phyloP scores from a whole-genome alignment of 2,329 filamentous ascomycete genomes.

The Myrmaecium sp. region DNA sequence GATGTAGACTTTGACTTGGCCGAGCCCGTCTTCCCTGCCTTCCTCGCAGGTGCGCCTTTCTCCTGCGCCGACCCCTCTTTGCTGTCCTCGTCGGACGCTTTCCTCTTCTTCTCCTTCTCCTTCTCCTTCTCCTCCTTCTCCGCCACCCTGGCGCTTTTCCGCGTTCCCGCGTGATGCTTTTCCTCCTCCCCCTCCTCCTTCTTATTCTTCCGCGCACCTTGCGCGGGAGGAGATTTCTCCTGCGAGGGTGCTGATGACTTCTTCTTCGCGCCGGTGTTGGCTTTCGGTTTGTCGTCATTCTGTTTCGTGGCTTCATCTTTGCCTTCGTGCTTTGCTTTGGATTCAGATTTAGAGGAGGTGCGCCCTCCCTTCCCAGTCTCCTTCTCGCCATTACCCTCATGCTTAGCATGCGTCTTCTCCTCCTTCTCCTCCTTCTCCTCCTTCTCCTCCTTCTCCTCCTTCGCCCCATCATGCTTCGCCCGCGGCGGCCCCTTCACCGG shows the following conservation, averaged over 20 bases:
- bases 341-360: too few relatives aligned
- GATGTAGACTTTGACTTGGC: too few relatives aligned
- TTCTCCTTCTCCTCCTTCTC: conserved; percentile 10
- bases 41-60: too few relatives aligned
- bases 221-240: neutral
- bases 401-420: conserved; percentile 12
- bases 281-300: conserved; percentile 16
- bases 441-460: conserved; percentile 16
- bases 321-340: conserved; percentile 6
- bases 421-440: conserved; percentile 8
- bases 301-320: conserved; percentile 8
- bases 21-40: too few relatives aligned
- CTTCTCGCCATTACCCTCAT: conserved; percentile 4
- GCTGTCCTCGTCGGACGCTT: conserved; percentile 8
- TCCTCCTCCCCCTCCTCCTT: neutral
- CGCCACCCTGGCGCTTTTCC: conserved; percentile 9
- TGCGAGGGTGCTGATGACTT: neutral
- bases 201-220: conserved; percentile 2
- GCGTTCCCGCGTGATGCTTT: conserved; percentile 7
- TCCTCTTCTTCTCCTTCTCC: conserved; percentile 8
- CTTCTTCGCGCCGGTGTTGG: conserved; percentile 3
- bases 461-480: conserved; percentile 15
- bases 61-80: conserved; percentile 7
- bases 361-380: conserved; percentile 4
- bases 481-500: conserved; percentile 25